Percentiles rank a stretch among this genome's conserved stretches.
Conservation (phyloP, 305 asterid species). For the Lippia alba region DNA sequence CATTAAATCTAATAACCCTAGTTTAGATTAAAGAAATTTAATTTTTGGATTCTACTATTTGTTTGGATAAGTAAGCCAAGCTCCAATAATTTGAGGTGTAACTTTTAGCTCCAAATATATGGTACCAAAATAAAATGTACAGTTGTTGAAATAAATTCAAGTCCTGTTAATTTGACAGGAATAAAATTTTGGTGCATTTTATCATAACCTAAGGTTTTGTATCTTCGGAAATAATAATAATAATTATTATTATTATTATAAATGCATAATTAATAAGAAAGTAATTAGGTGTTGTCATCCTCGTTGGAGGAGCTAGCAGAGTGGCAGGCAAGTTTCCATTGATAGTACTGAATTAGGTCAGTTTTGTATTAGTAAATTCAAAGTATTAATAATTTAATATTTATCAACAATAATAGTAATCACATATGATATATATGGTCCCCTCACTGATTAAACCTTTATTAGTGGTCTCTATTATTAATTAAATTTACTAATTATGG, state of each 20-base stretch:
- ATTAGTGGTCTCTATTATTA: constrained; percentile 22
- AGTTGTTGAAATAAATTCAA: too few relatives aligned
- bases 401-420: constrained; percentile 9
- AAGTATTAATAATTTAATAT: constrained; percentile 8
- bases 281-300: constrained; percentile 15
- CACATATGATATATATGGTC: constrained; percentile 36
- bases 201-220: too few relatives aligned
- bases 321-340: constrained; percentile 39
- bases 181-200: too few relatives aligned
- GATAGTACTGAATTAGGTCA: constrained; percentile 36
- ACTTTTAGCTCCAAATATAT: too few relatives aligned
- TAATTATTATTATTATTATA: too few relatives aligned
- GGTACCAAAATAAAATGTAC: too few relatives aligned
- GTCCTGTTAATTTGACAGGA: too few relatives aligned
- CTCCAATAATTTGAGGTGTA: not conserved
- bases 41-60: not conserved
- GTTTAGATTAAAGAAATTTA: not conserved
- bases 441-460: constrained; percentile 12
- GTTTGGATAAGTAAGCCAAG: not conserved
- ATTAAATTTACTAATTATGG: constrained; percentile 7
- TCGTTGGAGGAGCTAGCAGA: constrained; percentile 23
- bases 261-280: not conserved
- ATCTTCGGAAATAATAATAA: too few relatives aligned
- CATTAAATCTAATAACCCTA: not conserved
- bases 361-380: constrained; percentile 14